Percentiles rank a stretch among this genome's conserved stretches.
phyloP scores from a whole-genome alignment of 768 basidiomycete genomes.

The Trametes cinnabarina region DNA sequence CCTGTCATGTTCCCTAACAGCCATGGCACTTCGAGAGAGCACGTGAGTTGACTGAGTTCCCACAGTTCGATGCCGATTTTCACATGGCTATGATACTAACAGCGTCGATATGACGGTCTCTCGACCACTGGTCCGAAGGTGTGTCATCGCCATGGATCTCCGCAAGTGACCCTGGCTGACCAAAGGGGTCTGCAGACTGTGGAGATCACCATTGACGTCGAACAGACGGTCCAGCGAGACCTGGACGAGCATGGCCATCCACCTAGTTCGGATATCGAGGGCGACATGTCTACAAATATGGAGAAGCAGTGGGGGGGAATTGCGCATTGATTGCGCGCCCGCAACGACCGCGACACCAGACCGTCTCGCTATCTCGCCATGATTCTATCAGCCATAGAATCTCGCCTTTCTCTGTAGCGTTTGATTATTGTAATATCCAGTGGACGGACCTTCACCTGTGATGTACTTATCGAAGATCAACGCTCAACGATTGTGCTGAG shows the following conservation, averaged over 20 bases:
- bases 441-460: too few relatives aligned
- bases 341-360: too few relatives aligned
- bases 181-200: background rate
- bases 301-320: background rate
- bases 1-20: slow-evolving; percentile 6
- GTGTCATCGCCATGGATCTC: too few relatives aligned
- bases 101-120: background rate
- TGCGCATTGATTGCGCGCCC: background rate
- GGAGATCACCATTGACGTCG: slow-evolving; percentile 15
- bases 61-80: background rate
- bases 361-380: too few relatives aligned
- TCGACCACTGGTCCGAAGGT: background rate
- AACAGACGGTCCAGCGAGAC: slow-evolving; percentile 12
- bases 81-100: background rate
- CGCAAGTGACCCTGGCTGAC: too few relatives aligned
- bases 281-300: background rate
- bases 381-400: too few relatives aligned
- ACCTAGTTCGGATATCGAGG: background rate
- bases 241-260: background rate
- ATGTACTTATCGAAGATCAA: too few relatives aligned
- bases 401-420: too few relatives aligned
- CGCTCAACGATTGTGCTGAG: too few relatives aligned
- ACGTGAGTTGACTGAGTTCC: background rate
- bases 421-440: too few relatives aligned
- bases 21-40: background rate